phyloP scores from a whole-genome alignment of 148 eudicot genomes.

The Chenopodium album region DNA sequence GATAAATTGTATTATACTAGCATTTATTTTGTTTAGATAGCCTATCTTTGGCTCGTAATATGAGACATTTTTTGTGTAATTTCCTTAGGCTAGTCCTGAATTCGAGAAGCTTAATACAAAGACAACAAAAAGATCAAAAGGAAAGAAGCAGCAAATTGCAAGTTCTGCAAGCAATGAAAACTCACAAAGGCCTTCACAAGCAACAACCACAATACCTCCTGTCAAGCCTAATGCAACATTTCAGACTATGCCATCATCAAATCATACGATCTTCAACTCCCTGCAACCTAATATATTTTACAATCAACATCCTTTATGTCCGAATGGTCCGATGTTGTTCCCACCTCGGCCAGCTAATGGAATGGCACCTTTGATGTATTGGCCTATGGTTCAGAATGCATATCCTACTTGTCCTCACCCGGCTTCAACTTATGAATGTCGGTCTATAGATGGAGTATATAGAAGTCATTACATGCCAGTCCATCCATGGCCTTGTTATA shows the following conservation, averaged over 20 bases:
- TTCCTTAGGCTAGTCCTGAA: constrained; percentile 14
- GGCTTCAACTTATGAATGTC: constrained; percentile 11
- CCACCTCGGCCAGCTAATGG: constrained; percentile 27
- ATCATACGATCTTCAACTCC: background rate
- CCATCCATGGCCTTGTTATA: constrained; percentile 20
- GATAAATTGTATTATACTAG: background rate
- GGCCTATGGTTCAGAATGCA: constrained; percentile 30
- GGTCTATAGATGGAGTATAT: constrained; percentile 10
- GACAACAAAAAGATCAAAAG: constrained; percentile 25
- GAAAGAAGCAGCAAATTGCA: constrained; percentile 20
- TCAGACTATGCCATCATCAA: constrained; percentile 12
- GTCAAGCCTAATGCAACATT: constrained; percentile 6
- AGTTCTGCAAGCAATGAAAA: background rate
- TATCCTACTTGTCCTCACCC: constrained; percentile 28
- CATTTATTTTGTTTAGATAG: background rate
- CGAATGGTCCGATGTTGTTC: constrained; percentile 1
- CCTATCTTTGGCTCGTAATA: background rate
- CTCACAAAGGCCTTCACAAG: constrained; percentile 8
- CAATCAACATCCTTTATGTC: constrained; percentile 21
- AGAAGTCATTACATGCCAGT: constrained; percentile 12
- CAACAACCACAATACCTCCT: constrained; percentile 12
- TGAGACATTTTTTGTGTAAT: background rate
- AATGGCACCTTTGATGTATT: constrained; percentile 23
- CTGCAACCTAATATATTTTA: constrained; percentile 12
- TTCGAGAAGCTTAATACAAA: constrained; percentile 17